Evolutionary conservation across 345 rosid species (phyloP).

Genomic region (Citrus glauca): DNA sequence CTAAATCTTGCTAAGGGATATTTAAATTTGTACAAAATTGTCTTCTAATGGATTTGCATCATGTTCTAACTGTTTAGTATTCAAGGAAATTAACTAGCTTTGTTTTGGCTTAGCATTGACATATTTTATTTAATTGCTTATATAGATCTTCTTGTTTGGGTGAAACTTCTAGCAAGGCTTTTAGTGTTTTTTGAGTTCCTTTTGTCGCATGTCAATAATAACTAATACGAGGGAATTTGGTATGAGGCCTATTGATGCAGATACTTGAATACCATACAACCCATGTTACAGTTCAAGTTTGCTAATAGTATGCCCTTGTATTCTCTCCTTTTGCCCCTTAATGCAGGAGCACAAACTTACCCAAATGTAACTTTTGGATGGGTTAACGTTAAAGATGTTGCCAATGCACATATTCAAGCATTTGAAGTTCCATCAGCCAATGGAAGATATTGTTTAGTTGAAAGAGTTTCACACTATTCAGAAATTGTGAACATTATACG

Average conservation of each 20-base stretch:
- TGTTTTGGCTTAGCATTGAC: too few relatives aligned
- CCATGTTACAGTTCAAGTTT: neutral
- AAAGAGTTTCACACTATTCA: slow-evolving; percentile 74
- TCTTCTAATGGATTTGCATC: neutral
- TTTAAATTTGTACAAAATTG: neutral
- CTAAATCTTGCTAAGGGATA: neutral
- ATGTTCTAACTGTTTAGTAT: neutral
- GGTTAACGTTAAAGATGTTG: slow-evolving; percentile 88
- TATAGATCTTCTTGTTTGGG: neutral
- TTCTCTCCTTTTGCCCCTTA: neutral
- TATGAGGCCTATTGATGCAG: neutral
- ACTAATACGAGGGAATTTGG: neutral
- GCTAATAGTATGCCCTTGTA: neutral
- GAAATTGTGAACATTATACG: slow-evolving; percentile 56
- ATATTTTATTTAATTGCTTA: neutral
- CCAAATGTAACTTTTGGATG: slow-evolving; percentile 75
- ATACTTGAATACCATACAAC: too few relatives aligned
- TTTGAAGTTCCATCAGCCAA: slow-evolving; percentile 76
- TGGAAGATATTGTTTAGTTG: slow-evolving; percentile 86
- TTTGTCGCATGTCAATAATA: neutral
- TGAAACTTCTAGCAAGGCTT: neutral
- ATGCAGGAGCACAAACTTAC: slow-evolving; percentile 66
- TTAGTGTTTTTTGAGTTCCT: neutral
- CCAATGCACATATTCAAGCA: slow-evolving; percentile 83
- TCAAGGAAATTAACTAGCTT: neutral